A percentile compares a stretch with the other conserved stretches of the same genome.
Evolutionary conservation across 2,329 filamentous ascomycete species (phyloP).

Genomic region (Pyrenochaeta sp.): DNA sequence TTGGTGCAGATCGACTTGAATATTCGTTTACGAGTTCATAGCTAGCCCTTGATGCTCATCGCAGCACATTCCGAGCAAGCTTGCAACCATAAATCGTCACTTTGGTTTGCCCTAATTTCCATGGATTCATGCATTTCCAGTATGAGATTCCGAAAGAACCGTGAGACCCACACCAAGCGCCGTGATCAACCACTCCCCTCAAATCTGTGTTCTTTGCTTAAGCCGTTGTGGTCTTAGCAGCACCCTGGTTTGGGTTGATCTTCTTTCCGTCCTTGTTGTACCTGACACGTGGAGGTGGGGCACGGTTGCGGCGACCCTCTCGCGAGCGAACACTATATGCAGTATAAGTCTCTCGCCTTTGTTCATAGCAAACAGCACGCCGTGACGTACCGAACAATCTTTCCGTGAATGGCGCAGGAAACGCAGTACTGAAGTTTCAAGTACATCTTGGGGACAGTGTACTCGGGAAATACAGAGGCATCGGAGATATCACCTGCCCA

Average conservation of each 20-base stretch:
- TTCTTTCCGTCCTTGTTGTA: constrained; percentile 99
- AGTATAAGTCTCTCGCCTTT: constrained; percentile 18
- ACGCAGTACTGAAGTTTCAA: constrained; percentile 99
- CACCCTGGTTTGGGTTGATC: constrained; percentile 87
- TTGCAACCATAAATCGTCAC: constrained; percentile 45
- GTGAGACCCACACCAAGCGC: constrained; percentile 47
- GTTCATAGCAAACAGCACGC: constrained; percentile 5
- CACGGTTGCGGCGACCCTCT: constrained; percentile 97
- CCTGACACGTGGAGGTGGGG: constrained; percentile 93
- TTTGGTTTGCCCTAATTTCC: constrained; percentile 37
- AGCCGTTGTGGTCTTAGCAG: constrained; percentile 65
- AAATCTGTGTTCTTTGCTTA: constrained; percentile 29
- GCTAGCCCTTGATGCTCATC: constrained; percentile 41
- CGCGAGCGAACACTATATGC: constrained; percentile 87
- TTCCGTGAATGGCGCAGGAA: constrained; percentile 99
- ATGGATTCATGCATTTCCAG: constrained; percentile 48
- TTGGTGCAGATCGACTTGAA: constrained; percentile 44
- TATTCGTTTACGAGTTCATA: constrained; percentile 49
- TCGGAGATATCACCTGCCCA: constrained; percentile 97
- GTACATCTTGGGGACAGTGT: constrained; percentile 99
- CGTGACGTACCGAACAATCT: constrained; percentile 97
- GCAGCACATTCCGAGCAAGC: constrained; percentile 38
- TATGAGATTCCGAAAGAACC: constrained; percentile 46
- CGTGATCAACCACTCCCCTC: constrained; percentile 39
- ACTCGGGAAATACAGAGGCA: constrained; percentile 98